Evolutionary conservation across 192 early-diverging fungal genomes (phyloP).

Genomic region (Coemansia furcata): DNA sequence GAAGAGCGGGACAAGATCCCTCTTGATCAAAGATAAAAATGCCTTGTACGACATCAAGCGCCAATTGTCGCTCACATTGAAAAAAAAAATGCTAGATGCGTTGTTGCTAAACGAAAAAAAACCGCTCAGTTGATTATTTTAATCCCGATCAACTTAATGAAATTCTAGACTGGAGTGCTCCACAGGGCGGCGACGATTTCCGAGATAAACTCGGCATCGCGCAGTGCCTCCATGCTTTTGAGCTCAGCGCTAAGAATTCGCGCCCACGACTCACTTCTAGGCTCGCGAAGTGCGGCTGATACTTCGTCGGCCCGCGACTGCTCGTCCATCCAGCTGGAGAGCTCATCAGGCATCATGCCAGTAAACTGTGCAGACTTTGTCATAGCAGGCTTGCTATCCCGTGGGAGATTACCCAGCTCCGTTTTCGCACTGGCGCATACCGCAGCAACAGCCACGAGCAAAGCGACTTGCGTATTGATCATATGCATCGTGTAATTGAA

Average conservation of each 20-base stretch:
- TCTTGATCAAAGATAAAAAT: background rate
- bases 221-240: conserved; percentile 22
- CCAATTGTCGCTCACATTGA: too few species aligned
- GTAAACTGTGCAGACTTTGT: conserved; percentile 13
- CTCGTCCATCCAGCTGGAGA: conserved; percentile 27
- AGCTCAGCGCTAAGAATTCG: conserved; percentile 3
- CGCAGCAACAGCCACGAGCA: background rate
- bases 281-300: background rate
- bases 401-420: background rate
- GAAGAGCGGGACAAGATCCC: too few species aligned
- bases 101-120: background rate
- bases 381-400: background rate
- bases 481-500: background rate
- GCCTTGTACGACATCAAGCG: background rate
- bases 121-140: background rate
- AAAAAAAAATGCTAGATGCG: too few species aligned
- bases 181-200: conserved; percentile 33
- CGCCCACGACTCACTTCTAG: background rate
- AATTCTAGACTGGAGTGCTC: background rate
- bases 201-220: conserved; percentile 35
- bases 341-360: conserved; percentile 38
- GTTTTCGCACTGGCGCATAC: background rate
- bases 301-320: conserved; percentile 6
- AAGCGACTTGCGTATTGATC: background rate
- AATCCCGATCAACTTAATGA: background rate